Conservation (phyloP, 352 stramenopile genomes). For the Thraustochytrium striatum region DNA sequence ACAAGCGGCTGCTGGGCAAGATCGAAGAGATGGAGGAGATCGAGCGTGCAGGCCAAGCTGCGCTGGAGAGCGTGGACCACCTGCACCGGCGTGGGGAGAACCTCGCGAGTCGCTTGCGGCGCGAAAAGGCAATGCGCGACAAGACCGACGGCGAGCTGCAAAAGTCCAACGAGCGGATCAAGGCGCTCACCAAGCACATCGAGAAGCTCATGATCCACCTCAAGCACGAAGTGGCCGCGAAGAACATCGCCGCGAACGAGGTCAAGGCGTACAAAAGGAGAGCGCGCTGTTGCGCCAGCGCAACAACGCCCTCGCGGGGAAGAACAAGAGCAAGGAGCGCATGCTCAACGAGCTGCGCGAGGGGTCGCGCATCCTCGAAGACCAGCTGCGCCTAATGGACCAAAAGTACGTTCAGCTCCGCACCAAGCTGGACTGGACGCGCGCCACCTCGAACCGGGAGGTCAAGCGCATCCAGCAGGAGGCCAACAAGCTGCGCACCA, state of each 20-base stretch:
- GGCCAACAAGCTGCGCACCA: constrained; percentile 31
- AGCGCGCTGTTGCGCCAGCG: constrained; percentile 65
- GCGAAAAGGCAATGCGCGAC: constrained; percentile 22
- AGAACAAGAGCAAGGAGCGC: constrained; percentile 71
- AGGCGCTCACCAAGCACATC: constrained; percentile 85
- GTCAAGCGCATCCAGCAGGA: constrained; percentile 60
- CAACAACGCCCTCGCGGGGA: constrained; percentile 66
- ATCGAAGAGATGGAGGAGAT: constrained; percentile 14
- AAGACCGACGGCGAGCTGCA: constrained; percentile 62
- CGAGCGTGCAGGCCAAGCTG: constrained; percentile 13
- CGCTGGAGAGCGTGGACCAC: constrained; percentile 17
- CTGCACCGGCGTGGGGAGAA: constrained; percentile 26
- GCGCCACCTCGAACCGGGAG: constrained; percentile 74
- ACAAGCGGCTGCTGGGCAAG: constrained; percentile 1
- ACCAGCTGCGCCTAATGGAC: constrained; percentile 92
- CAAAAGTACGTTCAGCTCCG: constrained; percentile 93
- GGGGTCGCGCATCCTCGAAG: constrained; percentile 85
- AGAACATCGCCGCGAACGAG: constrained; percentile 73
- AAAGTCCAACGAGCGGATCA: constrained; percentile 74
- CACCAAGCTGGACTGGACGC: constrained; percentile 89
- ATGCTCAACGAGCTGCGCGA: constrained; percentile 83
- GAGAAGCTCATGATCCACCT: constrained; percentile 94
- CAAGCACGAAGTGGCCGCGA: constrained; percentile 88
- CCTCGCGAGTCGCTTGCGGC: not conserved
- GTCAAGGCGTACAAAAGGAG: constrained; percentile 73